phyloP scores from a whole-genome alignment of 2,329 filamentous ascomycete genomes.

The Knufia petricola region DNA sequence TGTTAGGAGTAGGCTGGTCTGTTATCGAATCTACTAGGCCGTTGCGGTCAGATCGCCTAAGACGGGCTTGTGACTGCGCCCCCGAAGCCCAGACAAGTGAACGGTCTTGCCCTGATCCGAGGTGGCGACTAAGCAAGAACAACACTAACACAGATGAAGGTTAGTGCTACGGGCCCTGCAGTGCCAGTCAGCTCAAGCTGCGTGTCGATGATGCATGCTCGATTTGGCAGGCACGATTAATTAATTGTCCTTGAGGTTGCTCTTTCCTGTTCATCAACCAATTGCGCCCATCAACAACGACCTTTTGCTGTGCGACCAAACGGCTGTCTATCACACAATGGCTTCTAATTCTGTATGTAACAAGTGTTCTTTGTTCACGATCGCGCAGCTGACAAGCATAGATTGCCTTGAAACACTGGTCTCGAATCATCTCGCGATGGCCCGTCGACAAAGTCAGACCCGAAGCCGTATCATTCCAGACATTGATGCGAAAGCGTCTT shows the following conservation, averaged over 20 bases:
- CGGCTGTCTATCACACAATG: conserved; percentile 11
- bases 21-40: conserved; percentile 9
- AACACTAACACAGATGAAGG: background rate
- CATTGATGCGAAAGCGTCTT: conserved; percentile 21
- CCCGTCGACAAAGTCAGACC: conserved; percentile 36
- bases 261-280: background rate
- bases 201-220: background rate
- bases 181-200: no score
- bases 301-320: background rate
- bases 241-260: background rate
- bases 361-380: background rate
- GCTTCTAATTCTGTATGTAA: conserved; percentile 26
- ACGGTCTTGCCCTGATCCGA: background rate
- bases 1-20: conserved; percentile 10
- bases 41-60: background rate
- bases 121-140: background rate
- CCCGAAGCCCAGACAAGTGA: background rate
- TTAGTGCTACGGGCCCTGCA: conserved; percentile 8
- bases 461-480: conserved; percentile 36
- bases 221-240: background rate
- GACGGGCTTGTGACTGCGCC: background rate
- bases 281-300: background rate
- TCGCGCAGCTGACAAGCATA: conserved; percentile 13
- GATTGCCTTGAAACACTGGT: conserved; percentile 30
- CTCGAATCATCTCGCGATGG: conserved; percentile 36